Conservation (phyloP, 305 asterid species). For the Withania somnifera region DNA sequence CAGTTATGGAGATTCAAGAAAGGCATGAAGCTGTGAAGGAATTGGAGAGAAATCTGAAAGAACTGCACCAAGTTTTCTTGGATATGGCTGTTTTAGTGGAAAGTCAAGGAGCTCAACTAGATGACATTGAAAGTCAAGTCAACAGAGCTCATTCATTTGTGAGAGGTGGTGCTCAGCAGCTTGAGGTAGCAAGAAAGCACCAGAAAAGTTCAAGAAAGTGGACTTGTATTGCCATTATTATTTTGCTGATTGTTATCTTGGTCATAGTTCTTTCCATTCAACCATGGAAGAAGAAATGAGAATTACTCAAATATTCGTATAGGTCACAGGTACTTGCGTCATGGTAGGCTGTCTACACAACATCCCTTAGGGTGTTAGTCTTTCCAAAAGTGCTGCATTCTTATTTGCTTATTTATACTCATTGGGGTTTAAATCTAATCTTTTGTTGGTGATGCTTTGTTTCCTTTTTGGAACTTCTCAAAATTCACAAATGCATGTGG, state of each 20-base stretch:
- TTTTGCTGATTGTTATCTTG: constrained; percentile 34
- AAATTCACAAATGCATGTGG: not conserved
- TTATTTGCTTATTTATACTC: not conserved
- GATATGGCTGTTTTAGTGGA: constrained; percentile 54
- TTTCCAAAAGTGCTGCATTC: not conserved
- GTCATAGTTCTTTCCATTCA: constrained; percentile 37
- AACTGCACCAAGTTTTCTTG: constrained; percentile 41
- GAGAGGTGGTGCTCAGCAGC: constrained; percentile 34
- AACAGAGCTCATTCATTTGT: constrained; percentile 40
- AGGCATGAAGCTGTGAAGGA: constrained; percentile 55
- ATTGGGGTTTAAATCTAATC: not conserved
- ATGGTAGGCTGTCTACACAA: not conserved
- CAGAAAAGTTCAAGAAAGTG: constrained; percentile 44
- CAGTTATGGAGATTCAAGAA: constrained; percentile 49
- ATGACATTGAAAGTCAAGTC: constrained; percentile 53
- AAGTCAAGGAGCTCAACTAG: constrained; percentile 45
- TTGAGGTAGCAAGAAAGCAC: constrained; percentile 38
- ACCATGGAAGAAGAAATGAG: constrained; percentile 36
- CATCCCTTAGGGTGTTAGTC: not conserved
- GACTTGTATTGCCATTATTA: constrained; percentile 38
- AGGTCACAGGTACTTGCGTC: not conserved
- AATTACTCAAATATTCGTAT: not conserved
- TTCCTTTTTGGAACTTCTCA: not conserved
- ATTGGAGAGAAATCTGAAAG: constrained; percentile 40
- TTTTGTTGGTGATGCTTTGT: not conserved